Evolutionary conservation across 108 stramenopile species (phyloP), one percentile per base, ranked within the genome.

Genomic region (Skeletonema grethae): DNA sequence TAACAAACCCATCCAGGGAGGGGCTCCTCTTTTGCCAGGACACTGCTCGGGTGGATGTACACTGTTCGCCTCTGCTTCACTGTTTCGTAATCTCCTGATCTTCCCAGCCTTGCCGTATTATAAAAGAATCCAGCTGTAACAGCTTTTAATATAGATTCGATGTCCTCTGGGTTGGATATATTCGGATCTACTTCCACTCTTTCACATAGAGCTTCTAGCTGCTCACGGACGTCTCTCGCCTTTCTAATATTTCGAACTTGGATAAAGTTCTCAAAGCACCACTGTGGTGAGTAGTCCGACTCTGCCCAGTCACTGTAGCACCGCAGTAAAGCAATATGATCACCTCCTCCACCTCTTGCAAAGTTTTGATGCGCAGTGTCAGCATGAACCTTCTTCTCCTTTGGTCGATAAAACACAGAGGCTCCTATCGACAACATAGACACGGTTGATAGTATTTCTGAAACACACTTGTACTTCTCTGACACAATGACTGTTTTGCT

Each of bases 211-310:
- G 95, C 95, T 71, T 95, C 96, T 29, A 99, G 87, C 79, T 99
- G 99, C 67, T 99, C 98, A 20, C 98, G 93, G 57, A 99, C 94
- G 64, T 99, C 99, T 20, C 98, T 77, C 12, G 99, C 99, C 58
- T 95, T 88, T 61, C 88, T 87, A 61, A 99, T 95, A 77, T 86
- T 95, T 28, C 89, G 84, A 6, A 97, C 91, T 76, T 99, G 99
- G 6, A 99, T 94, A 69, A 87, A 99, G 70, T 99, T 99, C 66
- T 99, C 99, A 78, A 96, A 96, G 83, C 99, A 99, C 99, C 99
- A 99, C 59, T 91, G 95, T 7, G 94, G 85, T 64, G 90, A 95
- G 81, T 86, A 96, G 71, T 97, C 97, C 0, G 93, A 84, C 16
- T 96, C 89, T 16, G 87, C 96, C 99, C 99, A 99, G 55, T 98